Evolutionary conservation across 768 basidiomycete genomes (phyloP).

Genomic region (Coprinopsis cinerea): DNA sequence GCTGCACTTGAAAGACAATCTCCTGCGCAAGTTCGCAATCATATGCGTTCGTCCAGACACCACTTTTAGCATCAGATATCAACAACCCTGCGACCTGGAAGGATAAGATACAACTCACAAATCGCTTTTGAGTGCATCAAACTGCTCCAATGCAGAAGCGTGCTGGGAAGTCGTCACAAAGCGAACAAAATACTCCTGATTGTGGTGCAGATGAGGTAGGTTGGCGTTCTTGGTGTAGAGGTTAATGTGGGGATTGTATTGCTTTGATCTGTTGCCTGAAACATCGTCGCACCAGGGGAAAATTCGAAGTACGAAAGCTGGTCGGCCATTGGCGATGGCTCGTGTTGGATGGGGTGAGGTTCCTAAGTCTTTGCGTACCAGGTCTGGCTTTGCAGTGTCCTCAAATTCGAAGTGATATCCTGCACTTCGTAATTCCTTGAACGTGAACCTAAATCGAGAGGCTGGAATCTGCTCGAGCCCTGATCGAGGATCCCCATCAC

Average conservation of each 20-base stretch:
- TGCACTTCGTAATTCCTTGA: not conserved
- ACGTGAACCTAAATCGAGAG: not conserved
- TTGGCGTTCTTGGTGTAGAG: slow-evolving; percentile 1
- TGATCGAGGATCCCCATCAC: not conserved
- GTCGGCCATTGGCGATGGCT: slow-evolving; percentile 2
- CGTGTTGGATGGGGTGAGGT: not conserved
- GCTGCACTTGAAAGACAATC: slow-evolving; percentile 21
- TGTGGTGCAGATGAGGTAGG: not conserved
- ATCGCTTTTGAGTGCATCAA: not conserved
- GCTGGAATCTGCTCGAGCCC: not conserved
- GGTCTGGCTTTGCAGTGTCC: not conserved
- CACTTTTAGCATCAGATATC: not conserved
- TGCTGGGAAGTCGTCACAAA: slow-evolving; percentile 5
- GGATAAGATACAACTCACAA: not conserved
- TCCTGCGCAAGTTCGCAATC: slow-evolving; percentile 20
- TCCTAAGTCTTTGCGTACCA: not conserved
- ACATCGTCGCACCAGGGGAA: slow-evolving; percentile 27
- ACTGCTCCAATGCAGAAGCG: slow-evolving; percentile 6
- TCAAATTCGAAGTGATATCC: not conserved
- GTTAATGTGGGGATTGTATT: slow-evolving; percentile 27
- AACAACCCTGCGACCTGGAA: not conserved
- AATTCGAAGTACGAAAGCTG: slow-evolving; percentile 13
- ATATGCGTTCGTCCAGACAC: slow-evolving; percentile 20
- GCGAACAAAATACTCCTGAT: slow-evolving; percentile 10
- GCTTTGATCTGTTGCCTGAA: slow-evolving; percentile 28